Evolutionary conservation across 2,329 filamentous ascomycete genomes (phyloP).

Genomic region (Penicillium sp.): DNA sequence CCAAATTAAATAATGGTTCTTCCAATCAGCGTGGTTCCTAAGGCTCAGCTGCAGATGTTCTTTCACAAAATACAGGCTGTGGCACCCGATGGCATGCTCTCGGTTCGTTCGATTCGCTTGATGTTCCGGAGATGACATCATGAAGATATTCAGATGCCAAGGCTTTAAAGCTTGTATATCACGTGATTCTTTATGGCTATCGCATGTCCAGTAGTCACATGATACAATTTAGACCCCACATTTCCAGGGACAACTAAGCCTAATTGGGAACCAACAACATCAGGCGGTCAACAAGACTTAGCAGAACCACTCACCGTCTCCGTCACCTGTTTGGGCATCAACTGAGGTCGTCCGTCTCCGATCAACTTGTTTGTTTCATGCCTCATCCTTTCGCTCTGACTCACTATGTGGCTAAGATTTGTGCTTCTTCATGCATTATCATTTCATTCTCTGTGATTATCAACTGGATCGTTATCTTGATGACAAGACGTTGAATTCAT

Average conservation of each 20-base stretch:
- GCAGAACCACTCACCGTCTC: conserved; percentile 8
- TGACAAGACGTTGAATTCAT: neutral
- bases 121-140: neutral
- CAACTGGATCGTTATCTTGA: neutral
- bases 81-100: neutral
- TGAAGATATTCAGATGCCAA: neutral
- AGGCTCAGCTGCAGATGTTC: neutral
- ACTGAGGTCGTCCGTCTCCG: neutral
- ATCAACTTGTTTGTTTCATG: neutral
- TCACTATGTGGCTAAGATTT: conserved; percentile 12
- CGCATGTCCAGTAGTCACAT: neutral
- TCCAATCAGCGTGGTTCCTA: neutral
- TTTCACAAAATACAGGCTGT: neutral
- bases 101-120: neutral
- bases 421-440: neutral
- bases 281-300: neutral
- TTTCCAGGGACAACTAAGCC: neutral
- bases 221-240: neutral
- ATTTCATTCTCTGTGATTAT: neutral
- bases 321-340: conserved; percentile 7
- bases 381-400: conserved; percentile 3
- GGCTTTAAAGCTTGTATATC: neutral
- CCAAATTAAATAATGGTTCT: no score
- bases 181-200: neutral
- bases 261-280: neutral